Base-by-base conservation (phyloP, 1,284 basidiomycete genomes). In the Ceratobasidium sp. region DNA sequence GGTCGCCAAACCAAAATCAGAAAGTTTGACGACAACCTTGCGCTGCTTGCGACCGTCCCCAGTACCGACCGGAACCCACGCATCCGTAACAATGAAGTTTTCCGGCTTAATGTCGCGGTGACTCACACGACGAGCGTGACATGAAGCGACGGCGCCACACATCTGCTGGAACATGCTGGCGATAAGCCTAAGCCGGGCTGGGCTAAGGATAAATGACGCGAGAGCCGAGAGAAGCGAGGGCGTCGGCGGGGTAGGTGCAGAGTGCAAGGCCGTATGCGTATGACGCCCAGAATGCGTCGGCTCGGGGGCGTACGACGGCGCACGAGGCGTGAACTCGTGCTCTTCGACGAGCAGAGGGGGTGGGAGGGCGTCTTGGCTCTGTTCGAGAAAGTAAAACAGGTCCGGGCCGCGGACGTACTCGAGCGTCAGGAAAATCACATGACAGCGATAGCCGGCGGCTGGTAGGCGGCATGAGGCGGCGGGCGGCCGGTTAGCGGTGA, bases 51-150 rank as follows among this genome's bases (percentile, higher is more conserved):
- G 85, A 40, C 40, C 44, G 56, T 64, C 48, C 13, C 13, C 12
- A 6, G 23, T 13, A 59, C 89, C 90, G 81, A 89, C 81, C 15
- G 82, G 88, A 71, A 88, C 86, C 84, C 91, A 91, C 56, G 92
- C 94, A 83, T 96, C 92, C 1, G 95, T 96, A 82, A 96, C 94
- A 83, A 96, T 96, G 83, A 96, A 96, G 86, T 96, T 97, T 86
- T 96, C 95, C 0, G 97, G 97, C 87, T 99, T 99, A 89, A 99
- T 98, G 85, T 99, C 98, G 79, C 97, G 93, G 84, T 99, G 97
- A 83, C 93, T 95, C 77, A 99, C 94, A 62, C 94, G 94, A 79
- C 93, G 92, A 54, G 94, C 92, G 84, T 99, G 97, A 86, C 97
- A 99, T n/a, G 94, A 91, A 3, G 96, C 95, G 13, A 99, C 96